A percentile compares a stretch with the other conserved stretches of the same genome.
Evolutionary conservation across 2,329 filamentous ascomycete species (phyloP).

Genomic region (Aspergillus ustus): DNA sequence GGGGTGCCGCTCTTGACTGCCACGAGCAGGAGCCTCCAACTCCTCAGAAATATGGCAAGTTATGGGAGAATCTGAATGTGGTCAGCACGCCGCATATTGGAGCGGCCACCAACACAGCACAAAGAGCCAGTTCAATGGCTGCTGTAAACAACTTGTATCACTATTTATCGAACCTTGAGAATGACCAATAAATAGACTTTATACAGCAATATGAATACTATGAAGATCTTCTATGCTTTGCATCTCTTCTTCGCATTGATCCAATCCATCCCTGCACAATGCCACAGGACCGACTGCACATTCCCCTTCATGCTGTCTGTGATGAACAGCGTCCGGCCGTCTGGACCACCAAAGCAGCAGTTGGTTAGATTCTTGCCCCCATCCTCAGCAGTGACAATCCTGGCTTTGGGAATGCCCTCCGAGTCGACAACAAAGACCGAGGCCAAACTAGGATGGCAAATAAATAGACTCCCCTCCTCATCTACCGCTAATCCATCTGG

Average conservation of each 20-base stretch:
- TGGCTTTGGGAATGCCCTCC: slow-evolving; percentile 43
- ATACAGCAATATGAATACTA: too few relatives aligned
- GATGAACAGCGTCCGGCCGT: slow-evolving; percentile 46
- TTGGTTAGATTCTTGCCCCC: slow-evolving; percentile 46
- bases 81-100: slow-evolving; percentile 54
- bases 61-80: slow-evolving; percentile 43
- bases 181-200: background rate
- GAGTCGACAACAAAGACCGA: slow-evolving; percentile 45
- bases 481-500: slow-evolving; percentile 48
- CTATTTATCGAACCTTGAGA: slow-evolving; percentile 17
- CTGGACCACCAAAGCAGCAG: slow-evolving; percentile 47
- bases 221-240: too few relatives aligned
- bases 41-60: slow-evolving; percentile 36
- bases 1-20: slow-evolving; percentile 49
- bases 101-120: slow-evolving; percentile 48
- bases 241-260: background rate
- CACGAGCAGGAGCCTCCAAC: slow-evolving; percentile 46
- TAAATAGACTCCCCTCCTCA: slow-evolving; percentile 45
- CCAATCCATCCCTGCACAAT: slow-evolving; percentile 19
- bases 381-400: slow-evolving; percentile 37
- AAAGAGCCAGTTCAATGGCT: slow-evolving; percentile 40
- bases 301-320: slow-evolving; percentile 47
- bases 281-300: slow-evolving; percentile 24
- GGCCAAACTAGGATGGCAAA: slow-evolving; percentile 43
- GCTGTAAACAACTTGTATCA: slow-evolving; percentile 40